Percentiles rank a stretch among this genome's conserved stretches.
Conservation (phyloP, 805 yeast species). For the Komagataella pseudopastoris region DNA sequence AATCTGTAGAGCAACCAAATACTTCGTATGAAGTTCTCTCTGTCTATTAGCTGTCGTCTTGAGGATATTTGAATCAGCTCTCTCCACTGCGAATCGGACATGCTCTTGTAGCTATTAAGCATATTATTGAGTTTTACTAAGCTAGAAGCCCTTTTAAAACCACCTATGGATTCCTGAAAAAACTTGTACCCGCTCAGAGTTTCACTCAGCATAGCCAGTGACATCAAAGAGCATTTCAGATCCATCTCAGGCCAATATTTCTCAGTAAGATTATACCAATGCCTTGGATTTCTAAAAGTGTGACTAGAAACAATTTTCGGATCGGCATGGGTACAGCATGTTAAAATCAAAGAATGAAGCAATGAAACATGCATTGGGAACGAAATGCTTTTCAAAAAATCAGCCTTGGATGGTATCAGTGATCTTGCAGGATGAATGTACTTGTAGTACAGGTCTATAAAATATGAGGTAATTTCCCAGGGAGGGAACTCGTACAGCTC, state of each 20-base stretch:
- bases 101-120: not conserved
- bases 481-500: constrained; percentile 22
- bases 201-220: constrained; percentile 15
- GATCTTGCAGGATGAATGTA: constrained; percentile 25
- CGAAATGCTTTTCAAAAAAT: constrained; percentile 16
- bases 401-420: constrained; percentile 20
- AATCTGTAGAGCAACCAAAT: constrained; percentile 26
- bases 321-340: constrained; percentile 18
- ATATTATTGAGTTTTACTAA: constrained; percentile 6
- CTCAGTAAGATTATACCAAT: constrained; percentile 23
- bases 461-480: constrained; percentile 16
- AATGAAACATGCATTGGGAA: constrained; percentile 17
- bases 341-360: constrained; percentile 21
- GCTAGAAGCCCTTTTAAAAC: constrained; percentile 10
- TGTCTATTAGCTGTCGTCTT: constrained; percentile 17
- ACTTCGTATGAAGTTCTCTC: constrained; percentile 18
- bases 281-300: constrained; percentile 15
- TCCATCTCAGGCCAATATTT: constrained; percentile 18
- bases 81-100: constrained; percentile 10
- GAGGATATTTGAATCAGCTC: constrained; percentile 14
- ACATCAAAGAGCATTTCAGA: constrained; percentile 13
- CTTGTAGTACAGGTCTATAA: constrained; percentile 25
- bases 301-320: constrained; percentile 9
- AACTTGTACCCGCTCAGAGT: constrained; percentile 16
- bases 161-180: constrained; percentile 14